A percentile compares a stretch with the other conserved stretches of the same genome.
Conservation (phyloP, 2,329 filamentous ascomycete species). For the Ophiocordyceps unilateralis region DNA sequence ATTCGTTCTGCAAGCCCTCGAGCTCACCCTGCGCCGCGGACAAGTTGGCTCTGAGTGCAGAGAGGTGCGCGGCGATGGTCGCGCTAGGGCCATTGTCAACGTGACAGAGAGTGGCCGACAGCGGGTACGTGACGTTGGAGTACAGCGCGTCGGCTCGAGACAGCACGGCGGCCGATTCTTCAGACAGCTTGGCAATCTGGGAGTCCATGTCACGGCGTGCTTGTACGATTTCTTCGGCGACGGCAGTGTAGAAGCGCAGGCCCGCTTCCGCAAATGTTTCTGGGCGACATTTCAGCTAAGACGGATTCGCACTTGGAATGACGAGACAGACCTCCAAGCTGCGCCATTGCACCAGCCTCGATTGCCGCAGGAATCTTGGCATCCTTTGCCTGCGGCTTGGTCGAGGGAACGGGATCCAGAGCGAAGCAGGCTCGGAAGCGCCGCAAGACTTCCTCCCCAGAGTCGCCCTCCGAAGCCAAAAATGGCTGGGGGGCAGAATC, state of each 20-base stretch:
- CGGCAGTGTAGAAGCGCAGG: constrained; percentile 6
- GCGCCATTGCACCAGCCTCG: constrained; percentile 1
- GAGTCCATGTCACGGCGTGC: constrained; percentile 8
- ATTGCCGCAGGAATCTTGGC: not conserved
- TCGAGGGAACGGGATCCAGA: not conserved
- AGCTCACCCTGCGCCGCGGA: constrained; percentile 9
- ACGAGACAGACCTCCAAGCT: constrained; percentile 7
- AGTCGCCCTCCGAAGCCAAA: not conserved
- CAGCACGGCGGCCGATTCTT: constrained; percentile 5
- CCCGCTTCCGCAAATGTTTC: constrained; percentile 10
- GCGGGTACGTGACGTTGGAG: constrained; percentile 13
- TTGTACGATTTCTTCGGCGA: constrained; percentile 7
- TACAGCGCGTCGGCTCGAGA: constrained; percentile 10
- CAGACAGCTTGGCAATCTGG: constrained; percentile 7
- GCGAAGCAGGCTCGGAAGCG: constrained; percentile 10
- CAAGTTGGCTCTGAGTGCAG: constrained; percentile 7
- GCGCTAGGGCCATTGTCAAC: constrained; percentile 7
- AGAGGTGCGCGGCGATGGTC: constrained; percentile 10
- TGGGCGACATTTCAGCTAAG: not conserved
- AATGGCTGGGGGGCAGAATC: constrained; percentile 1
- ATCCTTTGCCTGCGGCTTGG: not conserved
- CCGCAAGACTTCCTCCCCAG: constrained; percentile 7
- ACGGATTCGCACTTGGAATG: not conserved
- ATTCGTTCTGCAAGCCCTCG: constrained; percentile 7
- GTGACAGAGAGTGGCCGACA: constrained; percentile 15